A percentile compares a stretch with the other conserved stretches of the same genome.
Evolutionary conservation across 345 rosid species (phyloP).

Genomic region (Eucalyptus polybractea): DNA sequence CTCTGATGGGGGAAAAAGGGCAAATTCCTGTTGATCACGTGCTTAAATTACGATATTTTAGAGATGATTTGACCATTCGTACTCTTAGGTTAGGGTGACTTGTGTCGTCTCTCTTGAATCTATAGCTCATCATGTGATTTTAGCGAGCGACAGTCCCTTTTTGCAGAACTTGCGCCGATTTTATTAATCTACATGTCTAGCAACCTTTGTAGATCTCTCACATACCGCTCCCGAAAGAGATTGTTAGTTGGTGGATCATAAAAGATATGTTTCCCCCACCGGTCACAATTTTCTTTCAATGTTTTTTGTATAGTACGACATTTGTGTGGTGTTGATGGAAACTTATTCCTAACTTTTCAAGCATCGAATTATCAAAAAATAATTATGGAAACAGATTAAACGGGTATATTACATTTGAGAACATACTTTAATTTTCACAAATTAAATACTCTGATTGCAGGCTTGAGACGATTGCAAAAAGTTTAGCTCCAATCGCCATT

Average conservation of each 20-base stretch:
- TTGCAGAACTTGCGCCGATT: neutral
- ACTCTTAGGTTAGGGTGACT: neutral
- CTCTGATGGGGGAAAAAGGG: neutral
- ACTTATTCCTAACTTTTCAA: too few species aligned
- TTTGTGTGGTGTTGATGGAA: neutral
- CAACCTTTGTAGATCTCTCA: neutral
- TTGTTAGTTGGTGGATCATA: neutral
- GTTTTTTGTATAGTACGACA: neutral
- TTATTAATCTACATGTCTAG: neutral
- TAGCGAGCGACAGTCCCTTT: accelerated
- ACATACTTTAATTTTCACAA: too few species aligned
- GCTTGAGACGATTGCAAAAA: neutral
- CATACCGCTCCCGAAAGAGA: neutral
- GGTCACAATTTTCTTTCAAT: neutral
- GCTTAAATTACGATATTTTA: neutral
- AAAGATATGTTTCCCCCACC: neutral
- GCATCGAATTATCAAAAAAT: too few species aligned
- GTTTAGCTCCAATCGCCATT: neutral
- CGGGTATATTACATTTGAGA: too few species aligned
- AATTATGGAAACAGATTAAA: too few species aligned
- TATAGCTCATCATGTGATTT: neutral
- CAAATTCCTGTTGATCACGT: neutral
- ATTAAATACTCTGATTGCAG: too few species aligned
- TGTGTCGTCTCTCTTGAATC: neutral
- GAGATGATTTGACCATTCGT: neutral